Percentiles rank a stretch among this genome's conserved stretches.
Evolutionary conservation across 2,329 filamentous ascomycete species (phyloP).

Genomic region (Cercospora beticola): DNA sequence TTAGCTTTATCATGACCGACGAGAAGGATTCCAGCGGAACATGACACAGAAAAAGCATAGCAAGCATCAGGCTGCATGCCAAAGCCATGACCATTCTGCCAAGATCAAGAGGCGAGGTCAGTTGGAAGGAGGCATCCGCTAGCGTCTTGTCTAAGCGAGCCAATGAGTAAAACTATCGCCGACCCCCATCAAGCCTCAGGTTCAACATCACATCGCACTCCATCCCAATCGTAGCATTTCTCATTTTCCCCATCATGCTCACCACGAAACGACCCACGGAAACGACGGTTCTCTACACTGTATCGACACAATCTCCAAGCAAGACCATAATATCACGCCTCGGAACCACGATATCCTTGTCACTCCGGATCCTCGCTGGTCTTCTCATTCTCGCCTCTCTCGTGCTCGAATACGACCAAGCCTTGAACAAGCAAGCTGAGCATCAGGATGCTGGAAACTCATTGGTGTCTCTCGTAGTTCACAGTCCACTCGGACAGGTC

Average conservation of each 20-base stretch:
- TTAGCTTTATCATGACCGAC: neutral
- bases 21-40: neutral
- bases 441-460: neutral
- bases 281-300: conserved; percentile 88
- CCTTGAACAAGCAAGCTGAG: neutral
- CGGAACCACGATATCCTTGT: conserved; percentile 41
- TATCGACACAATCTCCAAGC: conserved; percentile 70
- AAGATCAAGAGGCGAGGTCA: neutral
- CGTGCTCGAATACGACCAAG: conserved; percentile 29
- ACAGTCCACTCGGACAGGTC: conserved; percentile 12
- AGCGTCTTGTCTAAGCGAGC: neutral
- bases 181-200: neutral
- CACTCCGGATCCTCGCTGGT: conserved; percentile 48
- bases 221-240: neutral
- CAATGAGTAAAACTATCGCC: neutral
- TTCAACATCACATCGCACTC: neutral
- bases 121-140: neutral
- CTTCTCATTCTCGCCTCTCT: conserved; percentile 39
- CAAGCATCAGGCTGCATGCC: neutral
- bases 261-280: conserved; percentile 55
- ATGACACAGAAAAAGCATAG: neutral
- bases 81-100: neutral
- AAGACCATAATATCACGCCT: conserved; percentile 48
- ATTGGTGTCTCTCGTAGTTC: neutral
- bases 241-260: conserved; percentile 29